Evolutionary conservation across 345 rosid species (phyloP).

Genomic region (Tarenaya hassleriana): DNA sequence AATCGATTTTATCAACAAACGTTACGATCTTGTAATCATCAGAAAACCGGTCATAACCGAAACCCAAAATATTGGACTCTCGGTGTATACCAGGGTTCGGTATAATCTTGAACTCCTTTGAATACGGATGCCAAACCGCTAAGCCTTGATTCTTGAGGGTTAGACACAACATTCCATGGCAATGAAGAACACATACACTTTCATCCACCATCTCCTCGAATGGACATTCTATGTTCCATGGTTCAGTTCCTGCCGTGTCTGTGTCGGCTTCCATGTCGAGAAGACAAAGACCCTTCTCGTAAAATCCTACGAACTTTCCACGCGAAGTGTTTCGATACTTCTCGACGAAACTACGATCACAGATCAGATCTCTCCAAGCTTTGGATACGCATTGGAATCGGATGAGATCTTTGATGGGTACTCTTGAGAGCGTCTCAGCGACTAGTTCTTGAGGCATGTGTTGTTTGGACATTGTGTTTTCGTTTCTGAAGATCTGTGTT

Average conservation of each 20-base stretch:
- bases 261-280: constrained; percentile 25
- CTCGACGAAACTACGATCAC: constrained; percentile 5
- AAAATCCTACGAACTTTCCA: constrained; percentile 3
- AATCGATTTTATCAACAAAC: constrained; percentile 17
- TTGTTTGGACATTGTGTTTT: constrained; percentile 23
- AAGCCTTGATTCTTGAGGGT: constrained; percentile 22
- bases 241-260: neutral
- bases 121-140: constrained; percentile 25
- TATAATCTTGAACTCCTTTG: constrained; percentile 20
- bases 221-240: constrained; percentile 12
- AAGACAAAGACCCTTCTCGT: constrained; percentile 22
- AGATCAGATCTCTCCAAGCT: constrained; percentile 25
- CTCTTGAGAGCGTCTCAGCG: constrained; percentile 23
- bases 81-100: constrained; percentile 22
- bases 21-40: constrained; percentile 25
- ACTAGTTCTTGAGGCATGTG: constrained; percentile 21
- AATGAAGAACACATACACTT: constrained; percentile 22
- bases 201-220: constrained; percentile 23
- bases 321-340: constrained; percentile 14
- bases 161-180: constrained; percentile 26
- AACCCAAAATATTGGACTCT: constrained; percentile 21
- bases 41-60: constrained; percentile 21
- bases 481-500: no score
- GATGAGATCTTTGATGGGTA: constrained; percentile 18
- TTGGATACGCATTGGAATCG: constrained; percentile 26